Evolutionary conservation across 257 asterid species (phyloP), one percentile per base, ranked within the genome.

Genomic region (Fraxinus excelsior): DNA sequence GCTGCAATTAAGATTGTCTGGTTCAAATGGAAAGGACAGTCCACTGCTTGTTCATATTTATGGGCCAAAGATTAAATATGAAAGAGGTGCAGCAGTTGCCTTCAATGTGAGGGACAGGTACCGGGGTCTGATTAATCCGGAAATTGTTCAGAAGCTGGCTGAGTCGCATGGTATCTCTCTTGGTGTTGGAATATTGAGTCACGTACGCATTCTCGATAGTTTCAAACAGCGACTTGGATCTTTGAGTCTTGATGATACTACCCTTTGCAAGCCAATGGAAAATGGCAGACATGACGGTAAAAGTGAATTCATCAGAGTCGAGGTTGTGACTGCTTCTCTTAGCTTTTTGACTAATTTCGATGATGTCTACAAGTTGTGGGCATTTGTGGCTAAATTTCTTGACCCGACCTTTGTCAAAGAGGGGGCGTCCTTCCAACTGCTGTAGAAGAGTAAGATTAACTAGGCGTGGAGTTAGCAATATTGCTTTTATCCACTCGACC

Each of bases 281-380:
- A 89, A 89, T 37, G 95, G 96, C 26, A 83, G 80, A 67, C 90
- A 85, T 28, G 90, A 90, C 1, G 86, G 91, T 64, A 89, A 90
- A 82, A 86, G 90, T 69, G 99, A 98, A 38, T 93, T 87, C 85
- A 86, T 96, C 62, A 86, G 97, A 77, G 98, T 93, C 6, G 99
- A 96, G 80, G 99, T 96, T 60, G 97, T 96, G 67, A 96, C 99
- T 66, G 99, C 99, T 74, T 96, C 98, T 14, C 97, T 96, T 62
- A n/a, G n/a, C n/a, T n/a, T n/a, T n/a, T n/a, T n/a, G n/a, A 87
- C 93, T 11, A 91, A 96, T 83, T 96, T 96, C 53, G 97, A 91
- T 25, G 99, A 96, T 78, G 99, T 93, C n/a, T 96, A 90, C 34
- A 94, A 93, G 81, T 81, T 96, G 88, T 96, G 98, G 99, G 96